Evolutionary conservation across 768 basidiomycete species (phyloP), one percentile per base, ranked within the genome.

Genomic region (Podaxis sp.): DNA sequence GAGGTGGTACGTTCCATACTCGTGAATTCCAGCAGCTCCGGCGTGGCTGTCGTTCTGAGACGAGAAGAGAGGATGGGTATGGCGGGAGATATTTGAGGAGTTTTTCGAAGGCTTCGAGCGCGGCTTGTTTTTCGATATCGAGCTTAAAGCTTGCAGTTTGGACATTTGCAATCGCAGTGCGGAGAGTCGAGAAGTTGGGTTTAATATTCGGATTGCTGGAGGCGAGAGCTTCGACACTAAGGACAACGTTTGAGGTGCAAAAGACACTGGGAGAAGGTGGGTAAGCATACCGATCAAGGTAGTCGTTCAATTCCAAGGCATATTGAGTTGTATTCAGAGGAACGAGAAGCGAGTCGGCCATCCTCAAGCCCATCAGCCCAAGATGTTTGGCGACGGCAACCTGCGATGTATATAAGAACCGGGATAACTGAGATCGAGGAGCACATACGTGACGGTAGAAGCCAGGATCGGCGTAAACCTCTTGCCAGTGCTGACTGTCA

Each of bases 261-360:
- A 13, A 40, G 33, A 28, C 38, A 24, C 24, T n/a, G 13, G 53
- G 41, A 13, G 60, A 24, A 13, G 12, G n/a, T 20, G 30, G 6
- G 28, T 17, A 50, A 26, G 61, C 83, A 67, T 69, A 90, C 89
- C 77, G 79, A 41, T 80, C 77, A 12, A 89, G 79, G 66, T 91
- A 91, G 7, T 80, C 74, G 49, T 78, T 75, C n/a, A 92, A 77
- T 69, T 91, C 88, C 15, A 84, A 66, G 3, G 89, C 76, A 71
- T 93, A 93, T 60, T 91, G 87, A 0, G 90, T 91, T 20, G 89
- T 89, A 70, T 93, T 92, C 54, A 92, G 71, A 2, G 91, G 91
- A 4, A 93, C 69, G 28, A 91, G 73, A 56, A 90, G 77, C 11
- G 85, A 80, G 66, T 91, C 87, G 2, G 81, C 78, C 15, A 91